Evolutionary conservation across 768 basidiomycete genomes (phyloP).

Genomic region (Cystofilobasidium capitatum): DNA sequence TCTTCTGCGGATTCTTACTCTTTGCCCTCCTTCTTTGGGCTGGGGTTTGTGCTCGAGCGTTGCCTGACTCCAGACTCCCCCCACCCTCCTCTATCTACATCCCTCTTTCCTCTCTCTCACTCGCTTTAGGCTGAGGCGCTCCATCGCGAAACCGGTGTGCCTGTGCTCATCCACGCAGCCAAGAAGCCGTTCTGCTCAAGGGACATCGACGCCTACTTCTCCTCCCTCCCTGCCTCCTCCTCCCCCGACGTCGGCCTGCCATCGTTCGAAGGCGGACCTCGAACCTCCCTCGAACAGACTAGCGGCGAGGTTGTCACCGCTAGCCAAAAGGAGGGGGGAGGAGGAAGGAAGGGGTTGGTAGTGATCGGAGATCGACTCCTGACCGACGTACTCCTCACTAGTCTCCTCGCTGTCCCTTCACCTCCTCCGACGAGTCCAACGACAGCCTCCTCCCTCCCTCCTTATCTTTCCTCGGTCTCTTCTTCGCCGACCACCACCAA

Average conservation of each 20-base stretch:
- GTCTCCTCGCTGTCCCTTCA: not conserved
- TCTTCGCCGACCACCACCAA: not conserved
- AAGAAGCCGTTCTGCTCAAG: constrained; percentile 75
- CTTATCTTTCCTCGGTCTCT: not conserved
- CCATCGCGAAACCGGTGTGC: constrained; percentile 60
- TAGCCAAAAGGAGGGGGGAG: not conserved
- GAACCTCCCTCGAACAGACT: not conserved
- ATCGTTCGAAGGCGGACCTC: constrained; percentile 36
- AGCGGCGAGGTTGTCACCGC: not conserved
- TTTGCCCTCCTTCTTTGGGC: not conserved
- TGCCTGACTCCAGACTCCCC: not conserved
- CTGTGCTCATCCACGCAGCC: constrained; percentile 65
- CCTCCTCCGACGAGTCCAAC: not conserved
- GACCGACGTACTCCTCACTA: constrained; percentile 68
- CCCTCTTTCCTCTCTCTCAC: too few relatives aligned
- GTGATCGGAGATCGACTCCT: constrained; percentile 86
- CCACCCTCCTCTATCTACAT: not conserved
- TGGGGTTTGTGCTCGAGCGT: not conserved
- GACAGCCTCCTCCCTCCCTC: not conserved
- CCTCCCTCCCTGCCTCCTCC: constrained; percentile 1
- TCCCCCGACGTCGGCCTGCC: constrained; percentile 38
- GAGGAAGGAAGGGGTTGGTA: constrained; percentile 48
- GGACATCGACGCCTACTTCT: constrained; percentile 65
- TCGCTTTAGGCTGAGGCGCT: constrained; percentile 70
- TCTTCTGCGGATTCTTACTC: constrained; percentile 7